Percentiles rank a stretch among this genome's conserved stretches.
These are phyloP conservation scores for Meyerozyma smithsonii DNA, from an alignment of 1,139 yeast genomes.

Conservation along the genomic window DNA sequence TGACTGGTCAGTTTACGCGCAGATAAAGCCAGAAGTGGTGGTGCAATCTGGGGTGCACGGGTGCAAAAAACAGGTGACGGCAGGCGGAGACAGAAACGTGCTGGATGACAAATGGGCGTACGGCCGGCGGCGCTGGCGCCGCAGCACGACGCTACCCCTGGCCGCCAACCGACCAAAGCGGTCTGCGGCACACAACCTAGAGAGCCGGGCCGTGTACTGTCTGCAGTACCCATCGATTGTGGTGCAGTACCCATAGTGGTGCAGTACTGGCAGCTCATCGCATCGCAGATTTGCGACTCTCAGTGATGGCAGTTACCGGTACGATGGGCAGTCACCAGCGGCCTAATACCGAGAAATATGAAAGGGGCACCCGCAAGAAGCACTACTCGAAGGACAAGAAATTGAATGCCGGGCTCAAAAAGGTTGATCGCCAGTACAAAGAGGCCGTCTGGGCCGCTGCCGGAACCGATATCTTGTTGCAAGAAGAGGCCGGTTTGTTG, in stretches of 20 bases:
- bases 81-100: too few species aligned
- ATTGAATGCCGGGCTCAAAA: slow-evolving; percentile 59
- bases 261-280: slow-evolving; percentile 1
- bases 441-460: slow-evolving; percentile 81
- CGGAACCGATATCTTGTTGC: slow-evolving; percentile 77
- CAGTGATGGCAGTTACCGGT: background rate
- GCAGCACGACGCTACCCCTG: too few species aligned
- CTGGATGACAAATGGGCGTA: too few species aligned
- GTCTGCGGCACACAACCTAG: too few species aligned
- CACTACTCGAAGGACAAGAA: slow-evolving; percentile 50
- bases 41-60: background rate
- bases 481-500: slow-evolving; percentile 78
- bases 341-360: slow-evolving; percentile 15
- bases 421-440: slow-evolving; percentile 67
- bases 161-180: too few species aligned
- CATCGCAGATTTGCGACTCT: background rate
- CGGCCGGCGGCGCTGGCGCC: too few species aligned
- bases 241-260: background rate
- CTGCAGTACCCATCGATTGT: background rate
- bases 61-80: too few species aligned
- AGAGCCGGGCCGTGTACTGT: too few species aligned
- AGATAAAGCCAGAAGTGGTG: background rate
- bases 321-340: slow-evolving; percentile 4
- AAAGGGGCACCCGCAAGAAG: slow-evolving; percentile 18
- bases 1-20: background rate